Percentiles rank a stretch among this genome's conserved stretches.
These are phyloP conservation scores for Fusarium sp. DNA, from an alignment of 2,329 filamentous ascomycete species.

Conservation along the genomic window DNA sequence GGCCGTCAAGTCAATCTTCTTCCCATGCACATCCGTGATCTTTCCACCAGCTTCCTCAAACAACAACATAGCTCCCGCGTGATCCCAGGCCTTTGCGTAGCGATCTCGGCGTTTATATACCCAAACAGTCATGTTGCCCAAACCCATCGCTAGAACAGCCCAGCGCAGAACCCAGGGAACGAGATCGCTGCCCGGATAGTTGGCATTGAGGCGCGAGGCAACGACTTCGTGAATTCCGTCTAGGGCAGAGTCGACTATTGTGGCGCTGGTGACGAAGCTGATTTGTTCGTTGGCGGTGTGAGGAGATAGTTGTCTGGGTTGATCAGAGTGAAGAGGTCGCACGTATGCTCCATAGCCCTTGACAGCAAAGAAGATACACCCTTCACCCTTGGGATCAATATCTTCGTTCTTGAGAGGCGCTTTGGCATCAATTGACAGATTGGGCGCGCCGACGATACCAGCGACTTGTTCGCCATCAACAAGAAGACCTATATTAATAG, in stretches of 20 bases:
- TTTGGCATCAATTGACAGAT: slow-evolving; percentile 55
- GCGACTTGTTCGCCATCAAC: slow-evolving; percentile 63
- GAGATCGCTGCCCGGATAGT: slow-evolving; percentile 63
- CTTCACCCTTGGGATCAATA: slow-evolving; percentile 57
- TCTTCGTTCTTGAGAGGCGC: slow-evolving; percentile 58
- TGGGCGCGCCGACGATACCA: slow-evolving; percentile 63
- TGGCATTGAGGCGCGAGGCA: slow-evolving; percentile 56
- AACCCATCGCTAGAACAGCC: slow-evolving; percentile 63
- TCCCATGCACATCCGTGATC: slow-evolving; percentile 66
- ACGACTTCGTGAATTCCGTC: slow-evolving; percentile 60
- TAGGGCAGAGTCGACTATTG: slow-evolving; percentile 59
- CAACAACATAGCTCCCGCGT: slow-evolving; percentile 69
- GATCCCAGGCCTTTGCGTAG: slow-evolving; percentile 69
- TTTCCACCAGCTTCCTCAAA: slow-evolving; percentile 68
- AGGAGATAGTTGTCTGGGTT: slow-evolving; percentile 51
- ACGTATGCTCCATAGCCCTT: slow-evolving; percentile 62
- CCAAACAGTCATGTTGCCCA: slow-evolving; percentile 67
- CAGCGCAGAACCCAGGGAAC: slow-evolving; percentile 70
- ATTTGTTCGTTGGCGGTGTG: slow-evolving; percentile 49
- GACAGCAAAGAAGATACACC: slow-evolving; percentile 65
- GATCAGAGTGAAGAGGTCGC: slow-evolving; percentile 52
- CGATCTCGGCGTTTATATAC: slow-evolving; percentile 63
- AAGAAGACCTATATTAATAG: slow-evolving; percentile 67
- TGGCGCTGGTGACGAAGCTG: slow-evolving; percentile 61
- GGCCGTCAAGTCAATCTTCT: slow-evolving; percentile 60